A percentile compares a stretch with the other conserved stretches of the same genome.
These are phyloP conservation scores for Tetramitus jugosus DNA, from an alignment of 208 protist species.

Conservation along the genomic window DNA sequence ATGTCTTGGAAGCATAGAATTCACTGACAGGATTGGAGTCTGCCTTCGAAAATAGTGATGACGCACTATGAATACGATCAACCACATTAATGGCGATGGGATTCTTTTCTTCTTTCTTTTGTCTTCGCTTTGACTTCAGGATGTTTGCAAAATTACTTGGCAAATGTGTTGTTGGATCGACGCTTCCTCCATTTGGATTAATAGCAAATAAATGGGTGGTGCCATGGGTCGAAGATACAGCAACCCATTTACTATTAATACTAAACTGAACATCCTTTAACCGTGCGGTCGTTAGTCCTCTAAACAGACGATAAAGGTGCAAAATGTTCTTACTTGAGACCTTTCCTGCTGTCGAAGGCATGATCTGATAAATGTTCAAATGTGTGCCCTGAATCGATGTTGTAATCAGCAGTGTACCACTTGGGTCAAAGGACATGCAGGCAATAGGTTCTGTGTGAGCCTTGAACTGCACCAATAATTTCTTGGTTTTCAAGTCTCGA, in stretches of 20 bases:
- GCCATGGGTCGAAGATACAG: constrained; percentile 27
- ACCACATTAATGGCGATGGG: not conserved
- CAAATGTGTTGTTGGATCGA: constrained; percentile 4
- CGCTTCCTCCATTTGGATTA: constrained; percentile 32
- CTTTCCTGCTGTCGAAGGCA: not conserved
- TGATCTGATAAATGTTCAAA: constrained; percentile 39
- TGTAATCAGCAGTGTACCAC: constrained; percentile 33
- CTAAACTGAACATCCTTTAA: constrained; percentile 32
- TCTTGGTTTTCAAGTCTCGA: constrained; percentile 27
- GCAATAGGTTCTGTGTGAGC: constrained; percentile 33
- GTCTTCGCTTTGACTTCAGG: too few relatives aligned
- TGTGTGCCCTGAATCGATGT: constrained; percentile 26
- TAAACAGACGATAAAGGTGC: constrained; percentile 28
- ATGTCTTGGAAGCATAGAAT: too few relatives aligned
- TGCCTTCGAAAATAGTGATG: not conserved
- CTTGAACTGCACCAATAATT: constrained; percentile 30
- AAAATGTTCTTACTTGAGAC: not conserved
- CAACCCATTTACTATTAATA: constrained; percentile 36
- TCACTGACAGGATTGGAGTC: too few relatives aligned
- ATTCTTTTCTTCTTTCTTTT: not conserved
- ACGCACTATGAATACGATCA: not conserved
- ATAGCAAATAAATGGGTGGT: constrained; percentile 42
- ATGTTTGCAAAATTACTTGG: too few relatives aligned
- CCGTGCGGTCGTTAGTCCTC: constrained; percentile 20
- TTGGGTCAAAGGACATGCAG: constrained; percentile 36